Percentiles rank a stretch among this genome's conserved stretches.
phyloP scores from a whole-genome alignment of 176 grass and related monocot genomes.

The Cocos nucifera region DNA sequence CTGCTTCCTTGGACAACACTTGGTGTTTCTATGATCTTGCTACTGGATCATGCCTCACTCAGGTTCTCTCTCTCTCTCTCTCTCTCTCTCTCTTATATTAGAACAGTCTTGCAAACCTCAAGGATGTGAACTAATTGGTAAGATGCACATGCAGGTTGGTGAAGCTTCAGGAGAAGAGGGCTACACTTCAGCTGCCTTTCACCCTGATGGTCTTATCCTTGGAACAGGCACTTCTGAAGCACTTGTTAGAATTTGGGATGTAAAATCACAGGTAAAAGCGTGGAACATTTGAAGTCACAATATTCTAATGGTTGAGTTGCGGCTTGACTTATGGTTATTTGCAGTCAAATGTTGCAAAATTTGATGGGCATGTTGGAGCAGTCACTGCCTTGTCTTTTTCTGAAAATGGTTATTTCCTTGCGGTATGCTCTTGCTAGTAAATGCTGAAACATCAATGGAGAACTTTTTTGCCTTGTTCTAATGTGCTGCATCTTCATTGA shows the following conservation, averaged over 20 bases:
- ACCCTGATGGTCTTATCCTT: constrained; percentile 98
- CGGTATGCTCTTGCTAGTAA: constrained; percentile 43
- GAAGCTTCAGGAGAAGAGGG: constrained; percentile 70
- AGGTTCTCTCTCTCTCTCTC: constrained; percentile 30
- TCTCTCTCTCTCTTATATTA: not conserved
- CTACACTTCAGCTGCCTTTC: constrained; percentile 81
- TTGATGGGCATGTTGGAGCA: constrained; percentile 79
- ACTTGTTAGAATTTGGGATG: constrained; percentile 95
- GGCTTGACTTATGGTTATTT: constrained; percentile 19
- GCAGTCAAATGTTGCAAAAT: constrained; percentile 84
- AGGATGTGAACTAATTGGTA: not conserved
- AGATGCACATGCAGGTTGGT: constrained; percentile 38
- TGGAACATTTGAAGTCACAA: not conserved
- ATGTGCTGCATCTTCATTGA: constrained; percentile 3
- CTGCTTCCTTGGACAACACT: constrained; percentile 84
- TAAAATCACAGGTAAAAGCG: constrained; percentile 77
- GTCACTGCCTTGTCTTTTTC: constrained; percentile 97
- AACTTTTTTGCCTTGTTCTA: no score
- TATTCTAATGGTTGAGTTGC: not conserved
- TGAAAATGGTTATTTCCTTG: constrained; percentile 99
- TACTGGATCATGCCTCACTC: constrained; percentile 83
- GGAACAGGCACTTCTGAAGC: constrained; percentile 86
- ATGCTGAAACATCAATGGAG: not conserved
- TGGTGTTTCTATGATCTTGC: constrained; percentile 99
- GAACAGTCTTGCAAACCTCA: no score